These are phyloP conservation scores for Pythium brachiatum DNA, from an alignment of 352 stramenopile genomes.

Conservation along the genomic window DNA sequence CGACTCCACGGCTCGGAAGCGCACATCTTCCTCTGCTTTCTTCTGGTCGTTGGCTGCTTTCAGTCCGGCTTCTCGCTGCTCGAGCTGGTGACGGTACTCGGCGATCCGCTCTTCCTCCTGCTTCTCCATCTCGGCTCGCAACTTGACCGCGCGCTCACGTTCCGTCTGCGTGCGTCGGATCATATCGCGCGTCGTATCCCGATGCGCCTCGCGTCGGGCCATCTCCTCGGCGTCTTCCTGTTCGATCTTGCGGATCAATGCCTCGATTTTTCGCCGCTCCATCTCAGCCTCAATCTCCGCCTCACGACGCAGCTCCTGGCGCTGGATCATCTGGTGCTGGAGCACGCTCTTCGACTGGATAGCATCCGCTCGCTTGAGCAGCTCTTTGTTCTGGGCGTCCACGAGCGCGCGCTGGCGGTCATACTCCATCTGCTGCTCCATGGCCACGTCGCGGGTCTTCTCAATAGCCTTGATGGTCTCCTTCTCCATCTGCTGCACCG, in stretches of 20 bases:
- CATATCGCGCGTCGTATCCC: slow-evolving; percentile 54
- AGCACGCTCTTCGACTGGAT: slow-evolving; percentile 66
- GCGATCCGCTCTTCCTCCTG: slow-evolving; percentile 47
- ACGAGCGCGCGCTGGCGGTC: slow-evolving; percentile 81
- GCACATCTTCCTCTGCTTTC: slow-evolving; percentile 63
- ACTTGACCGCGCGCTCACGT: slow-evolving; percentile 29
- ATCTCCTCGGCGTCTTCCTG: slow-evolving; percentile 82
- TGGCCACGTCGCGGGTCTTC: slow-evolving; percentile 71
- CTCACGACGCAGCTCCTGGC: slow-evolving; percentile 60
- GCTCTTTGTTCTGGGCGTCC: slow-evolving; percentile 56
- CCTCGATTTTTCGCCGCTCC: slow-evolving; percentile 86
- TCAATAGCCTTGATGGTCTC: slow-evolving; percentile 75
- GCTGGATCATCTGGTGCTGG: slow-evolving; percentile 67
- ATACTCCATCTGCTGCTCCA: slow-evolving; percentile 93
- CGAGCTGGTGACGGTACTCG: slow-evolving; percentile 47
- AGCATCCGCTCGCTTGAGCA: slow-evolving; percentile 63
- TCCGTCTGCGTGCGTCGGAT: slow-evolving; percentile 52
- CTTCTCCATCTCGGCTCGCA: slow-evolving; percentile 30
- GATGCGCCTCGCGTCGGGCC: slow-evolving; percentile 50
- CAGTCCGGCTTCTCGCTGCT: slow-evolving; percentile 40
- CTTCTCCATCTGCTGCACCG: slow-evolving; percentile 87
- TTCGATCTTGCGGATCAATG: slow-evolving; percentile 84
- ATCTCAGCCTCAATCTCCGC: slow-evolving; percentile 61
- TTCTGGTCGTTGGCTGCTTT: slow-evolving; percentile 69
- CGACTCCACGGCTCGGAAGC: slow-evolving; percentile 76